Evolutionary conservation across 1,284 basidiomycete genomes (phyloP), one percentile per base, ranked within the genome.

Genomic region (Malassezia japonica): DNA sequence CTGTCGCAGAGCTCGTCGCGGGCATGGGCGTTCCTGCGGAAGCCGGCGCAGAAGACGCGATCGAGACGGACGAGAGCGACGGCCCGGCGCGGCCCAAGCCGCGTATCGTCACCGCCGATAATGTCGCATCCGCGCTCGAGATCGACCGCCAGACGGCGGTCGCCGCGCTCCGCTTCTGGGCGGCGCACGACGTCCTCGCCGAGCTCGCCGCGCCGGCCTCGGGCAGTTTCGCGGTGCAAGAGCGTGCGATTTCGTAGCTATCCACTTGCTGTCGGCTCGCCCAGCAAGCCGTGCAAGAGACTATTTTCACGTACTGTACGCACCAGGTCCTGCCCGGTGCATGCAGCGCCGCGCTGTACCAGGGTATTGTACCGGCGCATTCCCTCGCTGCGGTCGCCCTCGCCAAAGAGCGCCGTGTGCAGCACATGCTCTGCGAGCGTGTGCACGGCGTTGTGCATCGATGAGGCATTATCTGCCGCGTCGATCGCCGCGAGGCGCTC

Each of bases 91-190:
- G 16, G 4, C 3, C n/a, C n/a, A n/a, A n/a, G 27, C 10, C 48
- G 8, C 28, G 32, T 5, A 44, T 50, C 24, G 32, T 54, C 34
- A 48, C 51, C 12, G 51, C 51, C 4, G 51, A 54, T 21, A 38
- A 54, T 39, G 35, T 48, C 15, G 51, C 46, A 2, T 23, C 39
- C 10, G 51, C 39, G 32, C 46, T 54, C 4, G 39, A 16, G 12
- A 18, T 54, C 15, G 46, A 54, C 20, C 46, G 45, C 18, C 39
- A 31, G 15, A 32, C 40, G 15, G 51, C 51, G n/a, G 20, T 48
- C 4, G 46, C 15, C 12, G 51, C 46, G 18, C 35, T 54, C 28
- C 51, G 51, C 6, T 54, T 54, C 23, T 54, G 51, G 51, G 40
- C 20, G 4, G 28, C 34, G 12, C 33, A 45, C 18, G 35, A 21